Base-by-base conservation (phyloP, 305 asterid genomes). In the Fraxinus platypoda region DNA sequence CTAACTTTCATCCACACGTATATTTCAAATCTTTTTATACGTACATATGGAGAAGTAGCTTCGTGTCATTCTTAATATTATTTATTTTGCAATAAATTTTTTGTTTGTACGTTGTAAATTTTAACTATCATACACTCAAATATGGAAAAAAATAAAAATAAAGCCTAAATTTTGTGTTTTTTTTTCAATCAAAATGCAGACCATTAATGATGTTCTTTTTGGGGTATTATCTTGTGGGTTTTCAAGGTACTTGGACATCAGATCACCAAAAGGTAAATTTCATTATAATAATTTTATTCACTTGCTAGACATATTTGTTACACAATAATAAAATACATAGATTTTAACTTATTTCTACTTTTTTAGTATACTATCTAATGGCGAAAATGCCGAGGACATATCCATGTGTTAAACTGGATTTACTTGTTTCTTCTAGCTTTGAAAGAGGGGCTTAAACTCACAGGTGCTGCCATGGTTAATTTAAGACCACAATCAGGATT, bases 381-480 rank as follows among this genome's bases (percentile, higher is more conserved):
- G 35, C 30, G 17, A 8, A 64, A 64, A 23, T 64, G 73, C 68
- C 12, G 11, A 64, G 19, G 8, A 78, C n/a, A 17, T 46, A 7
- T 52, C 78, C 5, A 19, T 11, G 35, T 26, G 43, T 38, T 37
- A 59, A 62, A 57, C 26, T 74, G 28, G 19, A 13, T 74, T 17
- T n/a, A 3, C 71, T 34, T 66, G 13, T 25, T 12, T 59, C 33
- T 62, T 41, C 33, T 62, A 92, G 98, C 71, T 83, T 57, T 84
- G 73, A 75, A 8, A 85, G 93, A 93, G 64, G 98, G 98, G 78
- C 79, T 79, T 73, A 92, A 87, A 78, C 83, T 95, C 73, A 94
- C 98, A 21, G 98, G 97, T 19, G 49, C 86, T 82, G 90, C 94
- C 33, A 94, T 94, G 97, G 93, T 91, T 30, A 94, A 94, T 85